Conservation (phyloP, 768 basidiomycete genomes). For the Collybia sordida region DNA sequence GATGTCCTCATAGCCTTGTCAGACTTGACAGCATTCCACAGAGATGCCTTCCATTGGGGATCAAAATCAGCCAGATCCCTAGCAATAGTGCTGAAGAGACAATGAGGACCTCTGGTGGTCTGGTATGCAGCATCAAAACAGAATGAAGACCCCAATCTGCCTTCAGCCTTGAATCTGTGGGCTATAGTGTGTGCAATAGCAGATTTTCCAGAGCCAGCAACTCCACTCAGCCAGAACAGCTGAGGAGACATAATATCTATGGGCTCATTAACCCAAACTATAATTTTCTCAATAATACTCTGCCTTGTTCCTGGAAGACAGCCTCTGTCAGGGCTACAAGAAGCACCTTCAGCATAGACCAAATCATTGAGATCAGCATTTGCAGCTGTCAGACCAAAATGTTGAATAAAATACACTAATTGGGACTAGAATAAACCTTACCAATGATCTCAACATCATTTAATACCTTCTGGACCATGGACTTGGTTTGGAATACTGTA, state of each 20-base stretch:
- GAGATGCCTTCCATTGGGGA: not conserved
- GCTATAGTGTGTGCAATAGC: slow-evolving; percentile 34
- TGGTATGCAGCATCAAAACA: slow-evolving; percentile 24
- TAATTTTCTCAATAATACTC: slow-evolving; percentile 21
- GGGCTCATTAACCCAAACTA: slow-evolving; percentile 17
- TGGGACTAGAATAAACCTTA: too few relatives aligned
- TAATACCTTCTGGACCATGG: not conserved
- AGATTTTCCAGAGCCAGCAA: too few relatives aligned
- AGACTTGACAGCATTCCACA: slow-evolving; percentile 3
- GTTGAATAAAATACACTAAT: not conserved
- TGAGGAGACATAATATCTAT: slow-evolving; percentile 4
- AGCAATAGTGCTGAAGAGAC: slow-evolving; percentile 30
- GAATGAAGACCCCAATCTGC: slow-evolving; percentile 30
- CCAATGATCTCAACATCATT: slow-evolving; percentile 6
- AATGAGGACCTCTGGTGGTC: slow-evolving; percentile 15
- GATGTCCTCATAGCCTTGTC: slow-evolving; percentile 7
- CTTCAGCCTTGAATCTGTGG: slow-evolving; percentile 12
- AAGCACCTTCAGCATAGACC: not conserved
- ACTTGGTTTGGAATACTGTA: slow-evolving; percentile 9
- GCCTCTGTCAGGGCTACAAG: not conserved
- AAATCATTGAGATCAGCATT: slow-evolving; percentile 2
- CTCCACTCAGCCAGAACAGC: too few relatives aligned
- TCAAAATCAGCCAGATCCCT: slow-evolving; percentile 22
- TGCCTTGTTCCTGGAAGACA: slow-evolving; percentile 17
- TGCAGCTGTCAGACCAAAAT: not conserved